Evolutionary conservation across 192 early-diverging fungal species (phyloP), one percentile per base, ranked within the genome.

Genomic region (Coemansia sp.): DNA sequence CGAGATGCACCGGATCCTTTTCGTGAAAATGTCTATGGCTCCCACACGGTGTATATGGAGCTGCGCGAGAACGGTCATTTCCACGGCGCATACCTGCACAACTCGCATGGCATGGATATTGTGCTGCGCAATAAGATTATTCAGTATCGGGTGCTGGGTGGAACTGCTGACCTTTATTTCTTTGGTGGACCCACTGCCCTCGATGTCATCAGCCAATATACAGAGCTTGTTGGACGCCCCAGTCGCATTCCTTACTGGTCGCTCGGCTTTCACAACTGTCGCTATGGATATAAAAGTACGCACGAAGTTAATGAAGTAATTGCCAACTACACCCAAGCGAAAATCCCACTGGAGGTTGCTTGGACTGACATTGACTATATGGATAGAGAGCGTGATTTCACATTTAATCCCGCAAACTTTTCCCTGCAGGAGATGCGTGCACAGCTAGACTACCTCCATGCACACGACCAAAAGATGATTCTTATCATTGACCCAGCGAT

Each of bases 341-440:
- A 76, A 8, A 84, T 91, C 52, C 89, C 89, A 6, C 66, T 89
- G 39, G 88, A 89, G 24, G 84, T 70, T 4, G 78, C 81, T 20
- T 90, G 88, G 88, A 87, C 85, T 4, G 88, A 90, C 61, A 85
- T 90, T 51, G 89, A 90, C 60, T 91, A 90, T 63, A 91, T 91
- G 90, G 87, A 89, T 42, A 24, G 46, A 7, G 78, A 67, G 29
- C 85, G 84, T 53, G 83, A 85, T 52, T 91, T 91, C 50, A 84
- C 90, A 1, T 88, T 83, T 50, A 84, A 88, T 50, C 71, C 77
- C 1, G 59, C 66, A 6, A 77, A 77, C 32, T 91, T 86, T 65
- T 88, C 90, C 1, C 61, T 81, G 7, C 46, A 66, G 1, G 76
- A 85, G 51, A 76, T 89, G 57, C 53, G 73, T 14, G 68, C 63